Evolutionary conservation across 495 filamentous ascomycete genomes (phyloP), one percentile per base, ranked within the genome.

Genomic region (Neurospora sp.): DNA sequence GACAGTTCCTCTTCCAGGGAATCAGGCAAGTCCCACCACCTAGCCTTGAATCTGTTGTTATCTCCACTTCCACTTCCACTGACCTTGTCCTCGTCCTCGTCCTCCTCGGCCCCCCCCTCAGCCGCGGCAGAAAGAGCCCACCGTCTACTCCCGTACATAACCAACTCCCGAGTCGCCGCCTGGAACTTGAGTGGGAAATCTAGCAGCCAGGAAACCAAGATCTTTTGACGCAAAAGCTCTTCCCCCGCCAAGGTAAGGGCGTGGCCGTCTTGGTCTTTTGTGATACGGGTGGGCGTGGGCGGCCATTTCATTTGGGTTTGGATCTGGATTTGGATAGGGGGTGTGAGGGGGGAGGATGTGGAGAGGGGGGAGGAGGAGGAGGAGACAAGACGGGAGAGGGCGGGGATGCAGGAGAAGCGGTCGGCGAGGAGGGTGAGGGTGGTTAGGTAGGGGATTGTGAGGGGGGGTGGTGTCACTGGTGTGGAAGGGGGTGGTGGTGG

Each of bases 1-100:
- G 89, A 88, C 0, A 96, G 82, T 83, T 78, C 80, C 91, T 91
- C 86, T 88, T 97, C 94, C 46, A 97, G 73, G 0, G 87, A 88
- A 74, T 88, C 82, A 0, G 91, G 89, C n/a, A 96, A 79, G 75
- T 91, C 86, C 87, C 90, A 92, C 93, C 93, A 27, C 27, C 27
- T 27, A 1, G 27, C 27, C 27, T 27, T 27, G 27, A 27, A 27
- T 27, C 27, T 27, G 27, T 27, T 27, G 27, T 27, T 27, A 27
- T 27, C 27, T 27, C 27, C 27, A 27, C 27, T 27, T 27, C 27
- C 27, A 27, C 27, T 27, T 27, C 27, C 27, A 27, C 27, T 27
- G 27, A 27, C 27, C 27, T 27, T 1, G 27, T 27, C 27, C 27
- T 27, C 27, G 27, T 27, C 27, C 1, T 2, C 27, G 1, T 27